Evolutionary conservation across 169 alveolate genomes (phyloP).

Genomic region (Plasmodium sp.): DNA sequence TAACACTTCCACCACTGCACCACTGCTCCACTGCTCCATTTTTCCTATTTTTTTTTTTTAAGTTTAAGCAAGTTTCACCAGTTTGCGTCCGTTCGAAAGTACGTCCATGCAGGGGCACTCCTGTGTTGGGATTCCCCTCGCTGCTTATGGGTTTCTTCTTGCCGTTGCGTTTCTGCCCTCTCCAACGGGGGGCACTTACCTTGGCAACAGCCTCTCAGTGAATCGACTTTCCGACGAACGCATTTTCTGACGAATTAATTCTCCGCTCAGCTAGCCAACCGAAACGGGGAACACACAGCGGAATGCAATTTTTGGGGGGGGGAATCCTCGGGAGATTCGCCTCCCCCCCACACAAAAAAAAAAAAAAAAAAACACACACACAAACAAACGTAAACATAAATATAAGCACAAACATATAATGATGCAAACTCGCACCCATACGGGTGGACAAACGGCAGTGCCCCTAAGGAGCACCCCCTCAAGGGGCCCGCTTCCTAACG

Average conservation of each 20-base stretch:
- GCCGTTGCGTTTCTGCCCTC: background rate
- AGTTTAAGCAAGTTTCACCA: background rate
- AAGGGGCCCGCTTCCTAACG: constrained; percentile 9
- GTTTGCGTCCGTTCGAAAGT: background rate
- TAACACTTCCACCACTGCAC: background rate
- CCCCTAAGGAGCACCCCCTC: background rate
- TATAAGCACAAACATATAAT: background rate
- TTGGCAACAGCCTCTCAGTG: background rate
- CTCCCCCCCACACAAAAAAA: background rate
- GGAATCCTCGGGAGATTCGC: background rate
- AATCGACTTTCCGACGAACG: too few relatives aligned
- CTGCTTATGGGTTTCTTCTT: background rate
- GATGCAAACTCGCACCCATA: background rate
- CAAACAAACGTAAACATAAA: background rate
- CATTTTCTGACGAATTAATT: background rate
- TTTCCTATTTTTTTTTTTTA: too few relatives aligned
- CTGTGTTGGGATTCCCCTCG: background rate
- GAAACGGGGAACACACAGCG: background rate
- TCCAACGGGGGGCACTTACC: background rate
- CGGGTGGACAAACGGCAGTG: background rate
- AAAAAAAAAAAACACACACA: too few relatives aligned
- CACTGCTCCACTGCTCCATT: background rate
- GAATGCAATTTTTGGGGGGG: background rate
- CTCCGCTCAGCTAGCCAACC: background rate
- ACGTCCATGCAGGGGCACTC: background rate